These are phyloP conservation scores for Clarireedia hainanense DNA, from an alignment of 2,329 filamentous ascomycete genomes.

Conservation along the genomic window DNA sequence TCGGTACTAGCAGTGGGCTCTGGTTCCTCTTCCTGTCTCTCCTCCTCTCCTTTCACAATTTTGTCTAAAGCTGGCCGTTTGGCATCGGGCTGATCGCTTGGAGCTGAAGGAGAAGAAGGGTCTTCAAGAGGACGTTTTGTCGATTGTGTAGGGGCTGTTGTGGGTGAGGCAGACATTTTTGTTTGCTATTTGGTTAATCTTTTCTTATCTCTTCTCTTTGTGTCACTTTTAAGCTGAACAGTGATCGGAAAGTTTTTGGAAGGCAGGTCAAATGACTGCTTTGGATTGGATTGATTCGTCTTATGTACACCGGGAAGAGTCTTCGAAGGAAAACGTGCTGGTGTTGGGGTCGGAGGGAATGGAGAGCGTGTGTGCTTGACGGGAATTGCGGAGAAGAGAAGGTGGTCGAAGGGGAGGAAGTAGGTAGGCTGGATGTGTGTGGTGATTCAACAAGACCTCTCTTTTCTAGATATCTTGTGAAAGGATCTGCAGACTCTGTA, in stretches of 20 bases:
- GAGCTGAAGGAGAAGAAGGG: conserved; percentile 85
- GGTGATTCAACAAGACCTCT: not conserved
- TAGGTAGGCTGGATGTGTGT: conserved; percentile 31
- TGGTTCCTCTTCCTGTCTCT: conserved; percentile 35
- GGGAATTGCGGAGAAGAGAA: conserved; percentile 29
- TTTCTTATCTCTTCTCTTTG: not conserved
- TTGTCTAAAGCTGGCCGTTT: conserved; percentile 97
- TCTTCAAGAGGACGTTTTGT: conserved; percentile 94
- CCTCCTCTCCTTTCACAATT: conserved; percentile 60
- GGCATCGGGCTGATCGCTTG: conserved; percentile 89
- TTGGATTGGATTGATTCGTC: conserved; percentile 49
- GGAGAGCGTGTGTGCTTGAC: conserved; percentile 29
- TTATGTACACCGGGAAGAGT: conserved; percentile 80
- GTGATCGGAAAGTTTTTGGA: conserved; percentile 35
- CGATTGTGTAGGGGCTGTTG: conserved; percentile 55
- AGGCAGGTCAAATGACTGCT: conserved; percentile 38
- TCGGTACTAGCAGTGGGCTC: conserved; percentile 21
- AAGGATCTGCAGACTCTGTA: conserved; percentile 22
- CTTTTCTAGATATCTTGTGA: conserved; percentile 12
- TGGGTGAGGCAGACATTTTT: conserved; percentile 67
- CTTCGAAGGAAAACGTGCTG: conserved; percentile 91
- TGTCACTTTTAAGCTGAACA: conserved; percentile 27
- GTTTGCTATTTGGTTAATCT: conserved; percentile 33
- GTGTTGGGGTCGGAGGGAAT: conserved; percentile 44
- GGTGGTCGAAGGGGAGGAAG: conserved; percentile 27